Percentiles rank a stretch among this genome's conserved stretches.
These are phyloP conservation scores for Aspergillus texensis DNA, from an alignment of 2,329 filamentous ascomycete genomes.

Conservation along the genomic window DNA sequence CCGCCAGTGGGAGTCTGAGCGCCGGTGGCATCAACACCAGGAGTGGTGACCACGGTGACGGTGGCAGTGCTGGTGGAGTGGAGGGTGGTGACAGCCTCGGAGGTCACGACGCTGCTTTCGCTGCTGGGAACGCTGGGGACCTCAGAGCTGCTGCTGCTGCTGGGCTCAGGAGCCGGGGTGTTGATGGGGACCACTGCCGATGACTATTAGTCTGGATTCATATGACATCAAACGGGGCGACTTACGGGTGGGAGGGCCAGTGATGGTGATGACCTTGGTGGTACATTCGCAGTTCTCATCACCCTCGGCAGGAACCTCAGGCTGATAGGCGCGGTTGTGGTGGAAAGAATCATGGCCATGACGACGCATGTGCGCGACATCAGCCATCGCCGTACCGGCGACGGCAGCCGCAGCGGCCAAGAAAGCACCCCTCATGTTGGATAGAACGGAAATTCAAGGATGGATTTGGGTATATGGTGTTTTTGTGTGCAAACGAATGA, in stretches of 20 bases:
- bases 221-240: constrained; percentile 16
- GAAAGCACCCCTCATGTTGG: constrained; percentile 74
- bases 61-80: constrained; percentile 44
- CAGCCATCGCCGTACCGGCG: constrained; percentile 56
- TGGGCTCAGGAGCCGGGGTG: constrained; percentile 27
- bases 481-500: constrained; percentile 50
- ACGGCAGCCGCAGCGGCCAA: constrained; percentile 62
- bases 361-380: constrained; percentile 54
- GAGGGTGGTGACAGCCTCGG: constrained; percentile 37
- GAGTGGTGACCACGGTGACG: constrained; percentile 35
- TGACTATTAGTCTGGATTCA: constrained; percentile 22
- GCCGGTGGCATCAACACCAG: constrained; percentile 14
- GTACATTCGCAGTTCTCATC: constrained; percentile 67
- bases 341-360: constrained; percentile 59
- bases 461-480: background rate
- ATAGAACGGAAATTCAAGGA: constrained; percentile 9
- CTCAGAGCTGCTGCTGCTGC: constrained; percentile 19
- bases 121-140: constrained; percentile 20
- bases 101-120: constrained; percentile 22
- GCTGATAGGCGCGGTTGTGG: constrained; percentile 52
- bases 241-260: constrained; percentile 66
- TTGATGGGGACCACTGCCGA: constrained; percentile 42
- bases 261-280: constrained; percentile 73
- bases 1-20: background rate
- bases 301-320: constrained; percentile 25